phyloP scores from a whole-genome alignment of 108 stramenopile genomes.

The Schizochytrium sp. region DNA sequence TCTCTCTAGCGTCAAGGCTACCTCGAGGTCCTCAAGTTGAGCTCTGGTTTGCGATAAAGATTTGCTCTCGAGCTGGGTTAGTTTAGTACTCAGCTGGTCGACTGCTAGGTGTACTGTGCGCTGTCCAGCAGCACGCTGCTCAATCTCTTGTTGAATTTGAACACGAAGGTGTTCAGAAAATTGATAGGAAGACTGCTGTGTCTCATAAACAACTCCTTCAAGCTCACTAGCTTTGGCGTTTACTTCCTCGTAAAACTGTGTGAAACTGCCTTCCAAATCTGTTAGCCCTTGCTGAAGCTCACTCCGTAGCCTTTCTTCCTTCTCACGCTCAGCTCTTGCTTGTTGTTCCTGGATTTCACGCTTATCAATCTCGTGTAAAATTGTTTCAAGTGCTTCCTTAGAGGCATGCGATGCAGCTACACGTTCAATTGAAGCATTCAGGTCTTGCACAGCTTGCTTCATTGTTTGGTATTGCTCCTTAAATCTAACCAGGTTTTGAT shows the following conservation, averaged over 20 bases:
- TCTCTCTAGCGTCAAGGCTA: not conserved
- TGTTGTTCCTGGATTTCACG: not conserved
- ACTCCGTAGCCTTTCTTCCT: not conserved
- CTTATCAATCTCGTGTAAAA: slow-evolving; percentile 27
- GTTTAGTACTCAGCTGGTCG: slow-evolving; percentile 7
- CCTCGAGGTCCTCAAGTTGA: not conserved
- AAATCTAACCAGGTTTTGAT: not conserved
- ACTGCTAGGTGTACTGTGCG: not conserved
- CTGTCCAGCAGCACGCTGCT: slow-evolving; percentile 10
- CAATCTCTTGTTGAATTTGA: not conserved
- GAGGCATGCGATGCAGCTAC: slow-evolving; percentile 32
- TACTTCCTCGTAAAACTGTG: not conserved
- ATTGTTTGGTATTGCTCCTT: not conserved
- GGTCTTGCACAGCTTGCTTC: not conserved
- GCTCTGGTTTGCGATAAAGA: not conserved
- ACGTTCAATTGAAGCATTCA: not conserved
- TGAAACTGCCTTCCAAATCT: not conserved
- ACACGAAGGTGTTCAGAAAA: not conserved
- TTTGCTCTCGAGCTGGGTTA: not conserved
- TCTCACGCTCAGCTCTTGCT: not conserved
- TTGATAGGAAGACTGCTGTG: not conserved
- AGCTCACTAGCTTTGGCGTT: not conserved
- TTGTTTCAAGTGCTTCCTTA: not conserved
- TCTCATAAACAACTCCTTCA: slow-evolving; percentile 3
- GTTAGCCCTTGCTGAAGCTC: not conserved